A percentile compares a stretch with the other conserved stretches of the same genome.
phyloP scores from a whole-genome alignment of 129 eudicot species.

The Flaveria sonorensis region DNA sequence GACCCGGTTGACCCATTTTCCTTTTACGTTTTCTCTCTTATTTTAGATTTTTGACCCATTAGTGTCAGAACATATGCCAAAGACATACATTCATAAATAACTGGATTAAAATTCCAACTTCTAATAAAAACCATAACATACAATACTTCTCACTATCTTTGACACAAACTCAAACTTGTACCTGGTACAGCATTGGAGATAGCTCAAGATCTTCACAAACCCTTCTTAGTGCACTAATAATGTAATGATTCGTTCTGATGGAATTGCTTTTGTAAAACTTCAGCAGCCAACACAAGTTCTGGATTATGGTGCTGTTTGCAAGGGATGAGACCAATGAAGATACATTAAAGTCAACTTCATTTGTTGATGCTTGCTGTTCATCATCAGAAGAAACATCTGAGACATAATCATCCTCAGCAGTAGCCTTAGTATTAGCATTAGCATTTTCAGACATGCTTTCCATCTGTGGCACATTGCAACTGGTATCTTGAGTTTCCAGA shows the following conservation, averaged over 20 bases:
- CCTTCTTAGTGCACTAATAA: slow-evolving; percentile 66
- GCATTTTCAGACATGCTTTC: slow-evolving; percentile 35
- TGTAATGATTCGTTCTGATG: slow-evolving; percentile 73
- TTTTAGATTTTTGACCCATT: not conserved
- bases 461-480: slow-evolving; percentile 36
- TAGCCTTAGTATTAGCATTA: not conserved
- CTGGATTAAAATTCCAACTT: slow-evolving; percentile 1
- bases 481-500: slow-evolving; percentile 31
- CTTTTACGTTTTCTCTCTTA: not conserved
- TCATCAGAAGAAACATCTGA: slow-evolving; percentile 70
- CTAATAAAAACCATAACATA: not conserved
- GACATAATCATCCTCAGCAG: slow-evolving; percentile 38
- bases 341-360: slow-evolving; percentile 88
- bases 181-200: slow-evolving; percentile 99
- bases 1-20: not conserved
- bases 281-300: slow-evolving; percentile 87
- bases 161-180: slow-evolving; percentile 29
- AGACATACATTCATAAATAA: not conserved
- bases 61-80: not conserved
- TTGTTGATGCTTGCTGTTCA: slow-evolving; percentile 52
- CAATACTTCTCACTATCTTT: not conserved
- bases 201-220: slow-evolving; percentile 91
- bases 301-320: slow-evolving; percentile 70
- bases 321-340: slow-evolving; percentile 75
- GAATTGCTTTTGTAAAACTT: slow-evolving; percentile 86